phyloP scores from a whole-genome alignment of 805 yeast genomes.

The Ascoidea rubescens region DNA sequence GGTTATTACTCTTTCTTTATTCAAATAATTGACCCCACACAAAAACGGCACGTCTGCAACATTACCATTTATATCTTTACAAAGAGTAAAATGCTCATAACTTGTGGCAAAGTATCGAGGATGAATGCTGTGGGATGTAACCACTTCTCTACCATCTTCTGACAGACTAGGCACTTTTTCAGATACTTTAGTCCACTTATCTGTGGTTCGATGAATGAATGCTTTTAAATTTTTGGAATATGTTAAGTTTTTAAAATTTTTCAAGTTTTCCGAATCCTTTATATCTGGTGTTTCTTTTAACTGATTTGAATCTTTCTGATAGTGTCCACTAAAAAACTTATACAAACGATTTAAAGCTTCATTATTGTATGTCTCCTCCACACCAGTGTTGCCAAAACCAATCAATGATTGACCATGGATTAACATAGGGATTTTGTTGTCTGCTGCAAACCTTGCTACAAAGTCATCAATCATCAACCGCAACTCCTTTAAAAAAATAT shows the following conservation, averaged over 20 bases:
- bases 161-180: slow-evolving; percentile 17
- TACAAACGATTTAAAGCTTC: too few relatives aligned
- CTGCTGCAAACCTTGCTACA: slow-evolving; percentile 15
- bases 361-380: too few relatives aligned
- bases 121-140: slow-evolving; percentile 11
- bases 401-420: slow-evolving; percentile 16
- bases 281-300: too few relatives aligned
- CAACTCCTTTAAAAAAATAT: slow-evolving; percentile 13
- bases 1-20: slow-evolving; percentile 5
- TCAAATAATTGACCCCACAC: slow-evolving; percentile 22
- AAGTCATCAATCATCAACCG: slow-evolving; percentile 19
- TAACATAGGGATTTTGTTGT: slow-evolving; percentile 15
- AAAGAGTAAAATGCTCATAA: slow-evolving; percentile 23
- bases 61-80: slow-evolving; percentile 22
- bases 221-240: slow-evolving; percentile 16
- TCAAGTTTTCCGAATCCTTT: too few relatives aligned
- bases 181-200: slow-evolving; percentile 14
- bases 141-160: slow-evolving; percentile 9
- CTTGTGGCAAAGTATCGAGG: slow-evolving; percentile 20
- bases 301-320: too few relatives aligned
- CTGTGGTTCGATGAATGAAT: slow-evolving; percentile 16
- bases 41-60: slow-evolving; percentile 22
- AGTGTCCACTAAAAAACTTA: too few relatives aligned
- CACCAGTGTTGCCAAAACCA: not conserved
- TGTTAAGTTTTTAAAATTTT: too few relatives aligned